Evolutionary conservation across 2,329 filamentous ascomycete genomes (phyloP), one percentile per base, ranked within the genome.

Genomic region (Paecilomyces sp.): DNA sequence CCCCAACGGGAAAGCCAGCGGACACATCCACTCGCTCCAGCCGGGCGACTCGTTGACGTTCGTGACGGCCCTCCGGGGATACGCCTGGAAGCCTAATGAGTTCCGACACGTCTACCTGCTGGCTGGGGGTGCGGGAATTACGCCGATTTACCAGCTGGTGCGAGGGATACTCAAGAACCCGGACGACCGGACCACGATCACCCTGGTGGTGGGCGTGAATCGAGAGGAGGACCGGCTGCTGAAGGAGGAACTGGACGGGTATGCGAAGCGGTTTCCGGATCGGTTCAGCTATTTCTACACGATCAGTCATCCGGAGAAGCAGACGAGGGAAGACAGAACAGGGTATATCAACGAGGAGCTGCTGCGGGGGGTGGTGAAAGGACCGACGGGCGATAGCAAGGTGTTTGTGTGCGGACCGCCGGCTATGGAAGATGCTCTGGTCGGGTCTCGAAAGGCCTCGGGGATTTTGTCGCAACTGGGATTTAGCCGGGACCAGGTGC

Each of bases 111-210:
- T 91, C n/a, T 82, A 84, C 2, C 78, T 90, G 47, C 82, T 91
- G 52, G 88, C 88, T 0, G 88, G 88, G 53, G 88, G 88, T 12
- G 87, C 86, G 0, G 88, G 88, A 18, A 89, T 91, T 63, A 90
- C 88, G 0, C 88, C 88, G 0, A 81, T 88, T 64, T 89, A 84
- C 69, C 85, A 88, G 69, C 80, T 89, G 1, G 78, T 83, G 1
- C 82, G 80, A 55, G 84, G 84, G 1, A 87, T 89, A 59, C 75
- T 88, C n/a, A 72, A 76, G 53, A 83, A 89, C 66, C 80, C 85
- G 0, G 72, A 79, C 1, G 88, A 90, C 65, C 77, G 76, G 60
- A 90, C 88, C 1, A 80, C 79, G 57, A 78, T 90, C 52, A 85
- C 83, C 0, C 79, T 91, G 0, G 76, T 91, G 0, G 88, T 85